Percentiles rank a stretch among this genome's conserved stretches.
Evolutionary conservation across 345 rosid species (phyloP).

Genomic region (Salix brachista): DNA sequence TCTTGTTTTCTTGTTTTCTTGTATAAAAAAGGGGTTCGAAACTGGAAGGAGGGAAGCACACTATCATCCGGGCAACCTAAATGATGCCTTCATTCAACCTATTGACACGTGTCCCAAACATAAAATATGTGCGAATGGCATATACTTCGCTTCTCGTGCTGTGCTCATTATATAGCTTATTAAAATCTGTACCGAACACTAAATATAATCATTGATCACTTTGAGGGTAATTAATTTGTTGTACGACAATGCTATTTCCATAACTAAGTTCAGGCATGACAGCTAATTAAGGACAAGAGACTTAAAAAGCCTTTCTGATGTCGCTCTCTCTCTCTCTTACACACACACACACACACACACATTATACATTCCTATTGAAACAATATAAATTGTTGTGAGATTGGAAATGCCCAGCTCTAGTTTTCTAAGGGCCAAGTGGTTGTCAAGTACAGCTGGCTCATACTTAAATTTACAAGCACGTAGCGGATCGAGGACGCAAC

Average conservation of each 20-base stretch:
- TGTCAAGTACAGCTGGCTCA: no score
- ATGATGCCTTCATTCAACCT: no score
- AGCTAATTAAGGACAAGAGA: neutral
- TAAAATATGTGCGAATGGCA: no score
- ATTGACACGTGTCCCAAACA: no score
- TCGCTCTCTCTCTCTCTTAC: neutral
- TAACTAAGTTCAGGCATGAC: neutral
- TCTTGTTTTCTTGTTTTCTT: no score
- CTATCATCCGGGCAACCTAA: no score
- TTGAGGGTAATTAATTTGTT: neutral
- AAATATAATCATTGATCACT: neutral
- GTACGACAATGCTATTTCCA: neutral
- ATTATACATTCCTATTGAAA: neutral
- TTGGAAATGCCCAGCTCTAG: neutral
- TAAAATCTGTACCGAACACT: neutral
- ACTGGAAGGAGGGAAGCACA: no score
- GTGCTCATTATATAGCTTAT: neutral
- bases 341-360: no score
- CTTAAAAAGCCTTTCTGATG: neutral
- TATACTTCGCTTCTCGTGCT: neutral
- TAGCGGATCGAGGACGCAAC: no score
- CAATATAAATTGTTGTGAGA: no score
- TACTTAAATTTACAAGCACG: no score
- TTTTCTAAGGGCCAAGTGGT: neutral
- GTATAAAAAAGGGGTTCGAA: no score